phyloP scores from a whole-genome alignment of 768 basidiomycete species.

The Daedaleopsis sinensis region DNA sequence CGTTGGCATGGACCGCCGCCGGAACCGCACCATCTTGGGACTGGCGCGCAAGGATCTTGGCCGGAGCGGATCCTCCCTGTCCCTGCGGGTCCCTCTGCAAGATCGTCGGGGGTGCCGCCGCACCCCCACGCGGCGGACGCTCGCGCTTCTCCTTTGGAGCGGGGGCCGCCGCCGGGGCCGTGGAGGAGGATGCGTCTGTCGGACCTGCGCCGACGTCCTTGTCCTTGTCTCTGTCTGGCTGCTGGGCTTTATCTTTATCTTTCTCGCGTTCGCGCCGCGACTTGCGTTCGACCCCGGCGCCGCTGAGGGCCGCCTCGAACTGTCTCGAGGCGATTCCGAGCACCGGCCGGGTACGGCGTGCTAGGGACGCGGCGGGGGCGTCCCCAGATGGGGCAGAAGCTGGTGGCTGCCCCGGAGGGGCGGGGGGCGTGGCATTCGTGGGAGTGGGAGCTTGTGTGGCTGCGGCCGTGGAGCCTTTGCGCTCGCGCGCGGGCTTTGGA shows the following conservation, averaged over 20 bases:
- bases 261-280: constrained; percentile 42
- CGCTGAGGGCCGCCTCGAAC: constrained; percentile 72
- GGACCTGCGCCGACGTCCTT: background rate
- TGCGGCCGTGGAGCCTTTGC: constrained; percentile 16
- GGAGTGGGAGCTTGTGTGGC: constrained; percentile 10
- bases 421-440: constrained; percentile 26
- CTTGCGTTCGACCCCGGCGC: constrained; percentile 50
- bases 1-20: background rate
- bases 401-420: constrained; percentile 18
- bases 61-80: constrained; percentile 7
- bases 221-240: constrained; percentile 5
- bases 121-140: background rate
- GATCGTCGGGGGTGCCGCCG: constrained; percentile 20
- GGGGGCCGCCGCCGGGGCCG: background rate
- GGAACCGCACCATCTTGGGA: background rate
- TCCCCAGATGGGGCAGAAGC: constrained; percentile 12
- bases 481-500: constrained; percentile 20
- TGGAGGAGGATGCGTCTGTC: background rate
- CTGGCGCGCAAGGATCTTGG: constrained; percentile 20
- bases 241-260: constrained; percentile 23
- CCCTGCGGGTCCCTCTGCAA: constrained; percentile 18
- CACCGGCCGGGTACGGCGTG: constrained; percentile 56
- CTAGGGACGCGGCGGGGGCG: constrained; percentile 23
- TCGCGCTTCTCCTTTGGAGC: constrained; percentile 16
- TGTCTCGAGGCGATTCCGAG: constrained; percentile 67